Evolutionary conservation across 495 filamentous ascomycete species (phyloP).

Genomic region (Penicillium cosmopolitanum): DNA sequence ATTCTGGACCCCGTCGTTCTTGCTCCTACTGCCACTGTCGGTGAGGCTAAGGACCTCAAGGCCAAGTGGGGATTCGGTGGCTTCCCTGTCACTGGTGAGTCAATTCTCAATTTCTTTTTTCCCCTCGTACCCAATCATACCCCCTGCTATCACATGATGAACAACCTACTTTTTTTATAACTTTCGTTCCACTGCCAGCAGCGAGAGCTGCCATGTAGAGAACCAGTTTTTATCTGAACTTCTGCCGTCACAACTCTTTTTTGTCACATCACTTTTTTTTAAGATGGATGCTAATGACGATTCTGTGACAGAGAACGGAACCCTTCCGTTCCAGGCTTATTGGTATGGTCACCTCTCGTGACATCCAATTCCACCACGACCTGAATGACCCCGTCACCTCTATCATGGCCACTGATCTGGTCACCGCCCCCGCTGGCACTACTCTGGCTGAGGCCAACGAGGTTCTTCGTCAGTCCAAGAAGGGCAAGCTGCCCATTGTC

Average conservation of each 20-base stretch:
- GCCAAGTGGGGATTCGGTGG: conserved; percentile 98
- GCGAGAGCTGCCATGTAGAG: conserved; percentile 82
- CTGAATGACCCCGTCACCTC: conserved; percentile 72
- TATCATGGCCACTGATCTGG: conserved; percentile 94
- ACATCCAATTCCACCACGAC: conserved; percentile 90
- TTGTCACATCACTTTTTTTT: conserved; percentile 32
- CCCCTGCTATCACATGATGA: conserved; percentile 63
- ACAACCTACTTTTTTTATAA: conserved; percentile 74
- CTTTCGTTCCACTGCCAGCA: conserved; percentile 99
- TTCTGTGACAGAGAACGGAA: conserved; percentile 73
- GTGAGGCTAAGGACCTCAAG: conserved; percentile 89
- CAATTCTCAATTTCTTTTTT: conserved; percentile 17
- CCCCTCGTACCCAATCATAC: conserved; percentile 10
- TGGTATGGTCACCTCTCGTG: conserved; percentile 95
- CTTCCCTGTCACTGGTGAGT: conserved; percentile 97
- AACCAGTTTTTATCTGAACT: conserved; percentile 51
- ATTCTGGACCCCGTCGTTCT: conserved; percentile 96
- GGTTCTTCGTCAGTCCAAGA: conserved; percentile 94
- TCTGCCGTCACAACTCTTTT: conserved; percentile 11
- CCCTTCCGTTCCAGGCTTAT: conserved; percentile 91
- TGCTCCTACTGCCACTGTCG: conserved; percentile 82
- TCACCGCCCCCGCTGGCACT: conserved; percentile 86
- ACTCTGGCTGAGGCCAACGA: conserved; percentile 86
- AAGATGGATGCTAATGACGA: conserved; percentile 31
- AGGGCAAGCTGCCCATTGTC: conserved; percentile 97